Base-by-base conservation (phyloP, 257 asterid genomes). In the Dorcoceras hygrometricum region DNA sequence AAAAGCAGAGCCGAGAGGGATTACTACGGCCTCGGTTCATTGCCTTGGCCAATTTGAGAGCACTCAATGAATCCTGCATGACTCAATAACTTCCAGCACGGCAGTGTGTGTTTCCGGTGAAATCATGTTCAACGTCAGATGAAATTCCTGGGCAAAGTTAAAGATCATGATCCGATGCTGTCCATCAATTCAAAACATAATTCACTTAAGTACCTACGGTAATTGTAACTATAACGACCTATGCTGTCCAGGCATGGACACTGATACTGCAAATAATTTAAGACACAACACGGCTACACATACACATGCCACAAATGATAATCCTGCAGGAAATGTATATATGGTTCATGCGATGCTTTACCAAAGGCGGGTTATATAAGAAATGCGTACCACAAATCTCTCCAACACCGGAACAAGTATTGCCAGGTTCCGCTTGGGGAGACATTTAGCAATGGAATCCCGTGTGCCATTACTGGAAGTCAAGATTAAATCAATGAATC, bases 391-490 rank as follows among this genome's bases (percentile, higher is more conserved):
- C 97, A 87, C 92, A 76, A 94, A 94, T 86, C 92, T 86, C 87
- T 94, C 99, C 86, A 94, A 72, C 59, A 94, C 96, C 0, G 99
- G 99, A 36, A 94, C 96, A 51, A 94, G 87, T 70, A 85, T 26
- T 39, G 79, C 63, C 78, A 94, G 67, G 55, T 86, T 90, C 77
- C 57, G 76, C 18, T 84, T 71, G 19, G 99, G 96, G 71, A 94
- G 96, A 71, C 79, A 83, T 67, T 79, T 80, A 53, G 89, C 80
- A 56, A 94, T 94, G 34, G 88, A 75, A 19, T 59, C 71, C 16
- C 95, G 91, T 50, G 76, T 74, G 76, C 82, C 81, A 71, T 74
- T 79, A 77, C 99, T 94, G 96, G 59, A 55, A 62, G 46, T 62
- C 66, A 67, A 53, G 67, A 71, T 57, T 60, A 29, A 31, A 36